Evolutionary conservation across 164 flowering plant species (phyloP).

Genomic region (Protea cynaroides): DNA sequence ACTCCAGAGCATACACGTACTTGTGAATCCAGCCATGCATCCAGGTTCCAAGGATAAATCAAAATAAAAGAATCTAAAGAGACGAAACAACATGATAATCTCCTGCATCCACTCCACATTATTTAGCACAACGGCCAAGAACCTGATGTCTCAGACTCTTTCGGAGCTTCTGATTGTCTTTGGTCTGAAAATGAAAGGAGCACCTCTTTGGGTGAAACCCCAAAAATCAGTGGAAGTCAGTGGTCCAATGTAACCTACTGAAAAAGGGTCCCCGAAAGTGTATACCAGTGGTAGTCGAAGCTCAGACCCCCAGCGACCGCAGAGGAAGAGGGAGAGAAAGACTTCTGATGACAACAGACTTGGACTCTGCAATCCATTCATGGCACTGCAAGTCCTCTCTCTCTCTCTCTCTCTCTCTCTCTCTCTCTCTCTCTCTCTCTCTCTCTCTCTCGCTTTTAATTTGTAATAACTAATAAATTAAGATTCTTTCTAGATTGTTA

Average conservation of each 20-base stretch:
- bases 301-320: slow-evolving; percentile 6
- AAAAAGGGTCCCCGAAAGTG: slow-evolving; percentile 1
- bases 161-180: slow-evolving; percentile 12
- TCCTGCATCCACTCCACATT: not conserved
- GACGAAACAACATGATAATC: too few species aligned
- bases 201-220: slow-evolving; percentile 36
- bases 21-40: not conserved
- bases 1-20: too few species aligned
- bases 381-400: slow-evolving; percentile 1
- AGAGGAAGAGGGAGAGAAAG: slow-evolving; percentile 13
- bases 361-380: slow-evolving; percentile 11
- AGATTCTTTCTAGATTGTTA: slow-evolving; percentile 4
- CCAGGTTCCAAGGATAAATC: not conserved
- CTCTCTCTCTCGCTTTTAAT: too few species aligned
- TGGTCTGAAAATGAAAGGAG: slow-evolving; percentile 29
- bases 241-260: slow-evolving; percentile 27
- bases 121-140: slow-evolving; percentile 1
- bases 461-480: slow-evolving; percentile 10
- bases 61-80: too few species aligned
- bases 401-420: slow-evolving; percentile 9
- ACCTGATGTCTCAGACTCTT: slow-evolving; percentile 6
- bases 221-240: slow-evolving; percentile 26
- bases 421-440: not conserved
- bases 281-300: slow-evolving; percentile 24
- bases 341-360: slow-evolving; percentile 7